Evolutionary conservation across 805 yeast genomes (phyloP).

Genomic region (Starmerella davenportii): DNA sequence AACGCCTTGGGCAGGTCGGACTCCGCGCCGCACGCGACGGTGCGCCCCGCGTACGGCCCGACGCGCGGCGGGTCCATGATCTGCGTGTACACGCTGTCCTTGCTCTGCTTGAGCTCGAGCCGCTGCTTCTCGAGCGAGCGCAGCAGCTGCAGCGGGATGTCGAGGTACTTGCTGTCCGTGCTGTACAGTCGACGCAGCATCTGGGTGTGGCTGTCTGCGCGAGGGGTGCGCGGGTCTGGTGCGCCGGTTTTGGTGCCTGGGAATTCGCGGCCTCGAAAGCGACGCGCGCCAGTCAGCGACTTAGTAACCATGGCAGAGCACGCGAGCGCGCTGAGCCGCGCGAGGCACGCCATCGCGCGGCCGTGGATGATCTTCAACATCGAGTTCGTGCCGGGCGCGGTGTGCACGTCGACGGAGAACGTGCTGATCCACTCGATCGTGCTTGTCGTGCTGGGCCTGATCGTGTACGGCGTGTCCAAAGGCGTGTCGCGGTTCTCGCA

Average conservation of each 20-base stretch:
- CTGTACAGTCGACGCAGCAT: neutral
- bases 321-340: neutral
- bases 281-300: too few species aligned
- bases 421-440: slow-evolving; percentile 2
- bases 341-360: slow-evolving; percentile 1
- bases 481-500: slow-evolving; percentile 3
- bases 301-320: neutral
- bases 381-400: slow-evolving; percentile 12
- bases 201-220: too few species aligned
- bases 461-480: slow-evolving; percentile 10
- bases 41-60: slow-evolving; percentile 22
- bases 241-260: too few species aligned
- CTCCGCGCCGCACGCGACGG: slow-evolving; percentile 17
- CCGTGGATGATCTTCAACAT: slow-evolving; percentile 7
- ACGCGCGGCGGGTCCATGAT: slow-evolving; percentile 18
- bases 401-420: slow-evolving; percentile 8
- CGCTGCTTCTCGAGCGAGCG: neutral
- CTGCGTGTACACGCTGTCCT: neutral
- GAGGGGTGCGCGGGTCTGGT: too few species aligned
- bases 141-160: neutral
- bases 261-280: too few species aligned
- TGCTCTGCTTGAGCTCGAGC: neutral
- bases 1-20: slow-evolving; percentile 16
- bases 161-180: neutral
- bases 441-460: slow-evolving; percentile 3